phyloP scores from a whole-genome alignment of 257 asterid species.

The Solanum clarkiae region DNA sequence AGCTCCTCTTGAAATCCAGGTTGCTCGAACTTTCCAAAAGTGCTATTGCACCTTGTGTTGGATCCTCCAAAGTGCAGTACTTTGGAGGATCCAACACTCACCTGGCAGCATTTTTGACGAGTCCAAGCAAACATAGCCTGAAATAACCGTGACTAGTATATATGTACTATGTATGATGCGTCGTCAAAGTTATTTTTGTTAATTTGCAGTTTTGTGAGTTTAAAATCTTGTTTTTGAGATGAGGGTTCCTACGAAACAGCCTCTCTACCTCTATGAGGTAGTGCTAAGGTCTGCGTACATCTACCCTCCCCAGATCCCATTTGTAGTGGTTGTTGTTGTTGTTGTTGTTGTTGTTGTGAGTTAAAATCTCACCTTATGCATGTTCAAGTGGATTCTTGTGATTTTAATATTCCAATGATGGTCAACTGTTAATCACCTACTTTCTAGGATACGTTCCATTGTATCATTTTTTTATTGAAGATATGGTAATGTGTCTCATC shows the following conservation, averaged over 20 bases:
- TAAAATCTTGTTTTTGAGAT: too few species aligned
- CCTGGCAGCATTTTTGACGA: not conserved
- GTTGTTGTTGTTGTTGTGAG: not conserved
- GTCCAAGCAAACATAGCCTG: not conserved
- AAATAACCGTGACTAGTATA: not conserved
- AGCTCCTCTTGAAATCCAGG: not conserved
- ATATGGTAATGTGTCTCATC: constrained; percentile 24
- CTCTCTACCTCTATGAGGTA: too few species aligned
- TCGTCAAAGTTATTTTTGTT: not conserved
- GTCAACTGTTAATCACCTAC: constrained; percentile 3
- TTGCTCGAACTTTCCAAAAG: not conserved
- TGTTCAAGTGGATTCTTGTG: not conserved
- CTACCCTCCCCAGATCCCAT: too few species aligned
- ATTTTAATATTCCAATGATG: not conserved
- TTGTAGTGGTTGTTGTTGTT: too few species aligned
- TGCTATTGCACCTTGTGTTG: not conserved
- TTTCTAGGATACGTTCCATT: constrained; percentile 6
- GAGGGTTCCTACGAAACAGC: too few species aligned
- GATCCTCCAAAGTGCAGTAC: not conserved
- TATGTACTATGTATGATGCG: not conserved
- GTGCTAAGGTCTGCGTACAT: too few species aligned
- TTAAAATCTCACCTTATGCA: not conserved
- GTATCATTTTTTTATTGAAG: constrained; percentile 10
- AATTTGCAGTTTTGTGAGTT: not conserved
- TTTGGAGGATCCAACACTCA: not conserved